A percentile compares a stretch with the other conserved stretches of the same genome.
phyloP scores from a whole-genome alignment of 495 filamentous ascomycete species.

The Aspergillus ellipticus region DNA sequence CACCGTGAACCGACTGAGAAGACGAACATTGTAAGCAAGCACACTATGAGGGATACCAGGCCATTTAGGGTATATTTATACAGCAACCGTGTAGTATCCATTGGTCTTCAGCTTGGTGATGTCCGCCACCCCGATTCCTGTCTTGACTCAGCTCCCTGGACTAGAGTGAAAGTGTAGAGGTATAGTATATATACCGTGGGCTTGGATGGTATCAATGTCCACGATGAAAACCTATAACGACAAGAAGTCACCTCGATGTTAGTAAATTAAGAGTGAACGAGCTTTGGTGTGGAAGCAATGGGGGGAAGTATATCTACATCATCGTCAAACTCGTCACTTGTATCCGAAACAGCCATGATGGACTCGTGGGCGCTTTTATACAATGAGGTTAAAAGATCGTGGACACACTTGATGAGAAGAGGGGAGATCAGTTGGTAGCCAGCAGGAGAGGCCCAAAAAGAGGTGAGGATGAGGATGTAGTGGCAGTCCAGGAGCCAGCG shows the following conservation, averaged over 20 bases:
- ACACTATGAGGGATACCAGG: too few species aligned
- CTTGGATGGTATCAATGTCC: slow-evolving; percentile 71
- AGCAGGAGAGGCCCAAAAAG: background rate
- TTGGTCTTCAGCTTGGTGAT: slow-evolving; percentile 70
- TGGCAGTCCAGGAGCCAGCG: background rate
- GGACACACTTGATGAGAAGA: background rate
- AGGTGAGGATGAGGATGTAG: background rate
- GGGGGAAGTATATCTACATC: slow-evolving; percentile 38
- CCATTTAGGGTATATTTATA: slow-evolving; percentile 28
- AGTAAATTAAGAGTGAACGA: too few species aligned
- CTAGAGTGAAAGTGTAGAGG: background rate
- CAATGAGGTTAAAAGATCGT: background rate
- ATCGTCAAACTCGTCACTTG: slow-evolving; percentile 52
- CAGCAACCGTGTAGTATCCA: slow-evolving; percentile 69
- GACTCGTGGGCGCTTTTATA: background rate
- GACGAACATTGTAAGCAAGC: slow-evolving; percentile 2
- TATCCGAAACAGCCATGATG: slow-evolving; percentile 48
- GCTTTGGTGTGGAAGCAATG: too few species aligned
- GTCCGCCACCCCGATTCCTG: slow-evolving; percentile 69
- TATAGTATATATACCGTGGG: slow-evolving; percentile 54
- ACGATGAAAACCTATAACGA: slow-evolving; percentile 54
- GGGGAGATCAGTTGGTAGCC: background rate
- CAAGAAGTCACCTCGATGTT: background rate
- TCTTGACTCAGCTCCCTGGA: background rate
- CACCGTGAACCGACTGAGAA: slow-evolving; percentile 58